phyloP scores from a whole-genome alignment of 768 basidiomycete species.

The Rhodocollybia butyracea region DNA sequence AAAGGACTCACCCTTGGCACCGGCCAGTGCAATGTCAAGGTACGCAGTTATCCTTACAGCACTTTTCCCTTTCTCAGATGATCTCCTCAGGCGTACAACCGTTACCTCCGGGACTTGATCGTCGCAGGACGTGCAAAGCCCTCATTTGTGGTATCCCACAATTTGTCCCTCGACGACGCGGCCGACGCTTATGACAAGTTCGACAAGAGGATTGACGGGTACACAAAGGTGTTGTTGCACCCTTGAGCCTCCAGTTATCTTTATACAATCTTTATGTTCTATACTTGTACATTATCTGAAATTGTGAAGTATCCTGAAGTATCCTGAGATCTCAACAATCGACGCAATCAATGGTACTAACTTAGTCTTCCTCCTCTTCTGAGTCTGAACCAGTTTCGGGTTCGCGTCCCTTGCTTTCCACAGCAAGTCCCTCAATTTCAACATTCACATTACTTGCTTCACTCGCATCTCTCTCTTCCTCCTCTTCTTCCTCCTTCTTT shows the following conservation, averaged over 20 bases:
- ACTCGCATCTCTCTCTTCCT: slow-evolving; percentile 44
- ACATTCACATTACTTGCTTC: slow-evolving; percentile 38
- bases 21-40: slow-evolving; percentile 57
- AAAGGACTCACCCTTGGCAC: slow-evolving; percentile 53
- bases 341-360: too few species aligned
- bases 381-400: slow-evolving; percentile 30
- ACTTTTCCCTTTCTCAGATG: neutral
- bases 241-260: too few species aligned
- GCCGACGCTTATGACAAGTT: slow-evolving; percentile 51
- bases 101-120: slow-evolving; percentile 52
- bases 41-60: slow-evolving; percentile 11
- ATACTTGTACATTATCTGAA: too few species aligned
- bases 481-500: slow-evolving; percentile 58
- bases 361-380: slow-evolving; percentile 26
- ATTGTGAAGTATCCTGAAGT: too few species aligned
- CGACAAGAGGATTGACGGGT: slow-evolving; percentile 50
- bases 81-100: slow-evolving; percentile 41
- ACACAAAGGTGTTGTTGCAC: slow-evolving; percentile 49
- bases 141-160: slow-evolving; percentile 53
- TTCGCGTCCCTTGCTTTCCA: slow-evolving; percentile 30
- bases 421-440: slow-evolving; percentile 60
- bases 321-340: too few species aligned
- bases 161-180: slow-evolving; percentile 45
- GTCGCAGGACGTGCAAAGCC: slow-evolving; percentile 51
- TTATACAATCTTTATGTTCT: too few species aligned